Evolutionary conservation across 371 early-diverging fungal species (phyloP).

Genomic region (Mortierella sp.): DNA sequence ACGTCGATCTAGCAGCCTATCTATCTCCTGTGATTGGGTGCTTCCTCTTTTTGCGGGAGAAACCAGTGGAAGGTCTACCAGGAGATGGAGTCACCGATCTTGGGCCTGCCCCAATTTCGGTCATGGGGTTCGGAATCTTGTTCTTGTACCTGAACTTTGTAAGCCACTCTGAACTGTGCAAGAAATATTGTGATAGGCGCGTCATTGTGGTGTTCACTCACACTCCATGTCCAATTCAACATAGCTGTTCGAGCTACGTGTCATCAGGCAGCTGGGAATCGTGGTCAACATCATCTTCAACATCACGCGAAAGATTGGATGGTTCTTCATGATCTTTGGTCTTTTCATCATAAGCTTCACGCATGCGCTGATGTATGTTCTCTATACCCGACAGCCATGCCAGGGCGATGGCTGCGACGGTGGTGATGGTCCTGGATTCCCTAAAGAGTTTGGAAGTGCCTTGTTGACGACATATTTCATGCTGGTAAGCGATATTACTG

Average conservation of each 20-base stretch:
- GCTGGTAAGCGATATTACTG: too few relatives aligned
- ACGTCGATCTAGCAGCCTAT: slow-evolving; percentile 22
- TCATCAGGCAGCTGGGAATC: slow-evolving; percentile 38
- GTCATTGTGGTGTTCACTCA: background rate
- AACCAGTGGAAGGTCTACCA: too few relatives aligned
- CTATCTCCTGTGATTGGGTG: slow-evolving; percentile 13
- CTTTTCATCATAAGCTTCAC: slow-evolving; percentile 46
- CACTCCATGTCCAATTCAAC: background rate
- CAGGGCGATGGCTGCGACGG: background rate
- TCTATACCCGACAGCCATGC: slow-evolving; percentile 20
- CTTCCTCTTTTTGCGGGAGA: slow-evolving; percentile 9
- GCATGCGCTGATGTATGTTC: slow-evolving; percentile 38
- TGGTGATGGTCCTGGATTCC: background rate
- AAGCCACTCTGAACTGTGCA: background rate
- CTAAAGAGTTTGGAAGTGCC: too few relatives aligned
- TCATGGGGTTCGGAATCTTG: slow-evolving; percentile 42
- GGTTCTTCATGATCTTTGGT: slow-evolving; percentile 41
- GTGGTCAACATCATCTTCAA: slow-evolving; percentile 52
- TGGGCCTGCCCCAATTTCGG: slow-evolving; percentile 35
- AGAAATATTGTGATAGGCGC: background rate
- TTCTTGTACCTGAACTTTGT: slow-evolving; percentile 42
- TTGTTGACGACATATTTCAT: too few relatives aligned
- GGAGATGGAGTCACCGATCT: too few relatives aligned
- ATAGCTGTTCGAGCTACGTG: slow-evolving; percentile 47
- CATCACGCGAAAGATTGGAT: slow-evolving; percentile 28